Conservation (phyloP, 2,329 filamentous ascomycete genomes). For the Xylariaceae sp. region DNA sequence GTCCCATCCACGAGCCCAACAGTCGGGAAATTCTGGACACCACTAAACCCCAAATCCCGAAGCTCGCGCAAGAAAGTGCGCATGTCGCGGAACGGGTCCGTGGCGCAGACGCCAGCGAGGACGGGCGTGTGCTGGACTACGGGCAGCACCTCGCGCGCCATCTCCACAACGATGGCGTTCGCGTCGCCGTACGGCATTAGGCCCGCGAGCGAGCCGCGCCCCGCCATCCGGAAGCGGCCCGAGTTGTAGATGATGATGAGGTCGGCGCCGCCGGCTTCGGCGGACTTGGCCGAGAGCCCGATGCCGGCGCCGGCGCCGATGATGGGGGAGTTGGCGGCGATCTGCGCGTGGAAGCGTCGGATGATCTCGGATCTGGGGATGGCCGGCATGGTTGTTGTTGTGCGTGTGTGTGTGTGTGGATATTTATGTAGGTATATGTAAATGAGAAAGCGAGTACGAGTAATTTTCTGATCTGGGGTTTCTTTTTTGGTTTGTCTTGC, state of each 20-base stretch:
- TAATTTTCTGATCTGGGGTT: too few species aligned
- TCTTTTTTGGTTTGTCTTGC: too few species aligned
- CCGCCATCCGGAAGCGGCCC: conserved; percentile 68
- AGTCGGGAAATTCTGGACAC: conserved; percentile 69
- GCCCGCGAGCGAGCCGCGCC: conserved; percentile 61
- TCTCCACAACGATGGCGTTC: conserved; percentile 64
- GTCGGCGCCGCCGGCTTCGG: conserved; percentile 63
- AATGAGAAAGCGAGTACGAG: too few species aligned
- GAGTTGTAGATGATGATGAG: conserved; percentile 70
- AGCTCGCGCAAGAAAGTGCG: conserved; percentile 55
- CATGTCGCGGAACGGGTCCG: conserved; percentile 63
- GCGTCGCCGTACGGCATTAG: conserved; percentile 68
- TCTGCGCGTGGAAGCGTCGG: conserved; percentile 46
- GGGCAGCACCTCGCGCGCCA: conserved; percentile 63
- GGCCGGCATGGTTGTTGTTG: conserved; percentile 35
- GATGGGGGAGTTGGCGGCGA: conserved; percentile 52
- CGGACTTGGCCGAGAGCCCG: conserved; percentile 64
- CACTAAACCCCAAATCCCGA: conserved; percentile 58
- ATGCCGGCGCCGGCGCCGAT: conserved; percentile 67
- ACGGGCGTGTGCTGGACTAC: conserved; percentile 60
- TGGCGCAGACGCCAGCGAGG: conserved; percentile 65
- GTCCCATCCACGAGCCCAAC: conserved; percentile 64
- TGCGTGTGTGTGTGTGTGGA: neutral
- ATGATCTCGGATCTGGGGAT: conserved; percentile 54
- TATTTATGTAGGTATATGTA: neutral